Evolutionary conservation across 441 rosid species (phyloP), one percentile per base, ranked within the genome.

Genomic region (Monsonia emarginata): DNA sequence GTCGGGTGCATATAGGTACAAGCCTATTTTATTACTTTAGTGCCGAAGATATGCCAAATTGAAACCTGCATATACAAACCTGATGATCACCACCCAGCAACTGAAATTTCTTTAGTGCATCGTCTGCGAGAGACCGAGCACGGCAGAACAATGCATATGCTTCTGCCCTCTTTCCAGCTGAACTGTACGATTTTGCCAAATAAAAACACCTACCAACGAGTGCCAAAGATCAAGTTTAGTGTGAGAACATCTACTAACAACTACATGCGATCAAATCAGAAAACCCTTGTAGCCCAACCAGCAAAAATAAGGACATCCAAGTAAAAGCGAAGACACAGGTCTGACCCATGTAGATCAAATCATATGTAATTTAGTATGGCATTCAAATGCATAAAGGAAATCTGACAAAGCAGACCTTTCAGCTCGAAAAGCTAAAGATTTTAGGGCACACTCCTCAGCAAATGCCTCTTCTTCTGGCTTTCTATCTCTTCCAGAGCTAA

Each of bases 401-500:
- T 58, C 25, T 64, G 1, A 60, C 52, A 65, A 61, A 57, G 24
- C 59, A 25, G 38, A 89, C 96, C 99, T 91, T 82, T 95, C 87
- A 36, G 96, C 97, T 60, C 81, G 94, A 78, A 91, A 95, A 75
- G 88, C 87, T 82, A 91, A 72, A 78, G 84, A 83, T 81, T 76
- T 83, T 60, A 77, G 81, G 54, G 60, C 79, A 74, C 91, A 89
- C 71, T 87, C 93, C 85, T 95, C 97, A 22, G 85, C 84, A 73
- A 91, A 88, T 70, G 89, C 79, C 65, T 83, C 85, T 77, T 89
- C 99, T 79, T 95, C 99, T 19, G 87, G 83, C 78, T 82, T 95
- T 75, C 85, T 83, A 75, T 95, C 97, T 81, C 96, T 86, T 79
- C 96, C 96, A 54, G 99, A 95, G 77, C 96, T 91, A 72, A 91